Conservation (phyloP, 768 basidiomycete genomes). For the Boletus pseudopeckii region DNA sequence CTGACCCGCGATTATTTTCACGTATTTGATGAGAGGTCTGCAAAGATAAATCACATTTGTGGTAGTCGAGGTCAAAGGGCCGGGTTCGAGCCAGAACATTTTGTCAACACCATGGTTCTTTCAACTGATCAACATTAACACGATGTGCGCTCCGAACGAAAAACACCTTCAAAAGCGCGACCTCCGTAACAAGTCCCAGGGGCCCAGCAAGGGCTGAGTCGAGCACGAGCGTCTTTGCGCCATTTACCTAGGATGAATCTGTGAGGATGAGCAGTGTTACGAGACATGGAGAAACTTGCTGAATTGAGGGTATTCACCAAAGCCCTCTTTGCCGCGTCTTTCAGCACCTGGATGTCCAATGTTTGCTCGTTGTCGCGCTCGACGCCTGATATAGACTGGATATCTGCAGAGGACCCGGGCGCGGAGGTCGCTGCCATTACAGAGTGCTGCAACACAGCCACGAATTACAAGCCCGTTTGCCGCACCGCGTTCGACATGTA, state of each 20-base stretch:
- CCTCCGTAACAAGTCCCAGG: conserved; percentile 92
- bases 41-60: conserved; percentile 92
- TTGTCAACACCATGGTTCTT: conserved; percentile 99
- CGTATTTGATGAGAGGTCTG: conserved; percentile 77
- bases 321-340: conserved; percentile 76
- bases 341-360: conserved; percentile 63
- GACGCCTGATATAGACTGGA: conserved; percentile 32
- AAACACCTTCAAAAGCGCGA: conserved; percentile 82
- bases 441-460: conserved; percentile 28
- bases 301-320: conserved; percentile 85
- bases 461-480: conserved; percentile 14
- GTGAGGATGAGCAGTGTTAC: conserved; percentile 2
- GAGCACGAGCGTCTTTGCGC: conserved; percentile 94
- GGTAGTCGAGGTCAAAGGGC: conserved; percentile 77
- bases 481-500: conserved; percentile 5
- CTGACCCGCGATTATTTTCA: conserved; percentile 88
- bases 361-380: conserved; percentile 36
- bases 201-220: conserved; percentile 87
- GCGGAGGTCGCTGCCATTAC: conserved; percentile 28
- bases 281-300: conserved; percentile 35
- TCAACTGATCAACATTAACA: conserved; percentile 7
- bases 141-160: background rate
- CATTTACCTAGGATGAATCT: conserved; percentile 62
- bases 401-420: conserved; percentile 32
- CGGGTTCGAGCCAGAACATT: conserved; percentile 98